Conservation (phyloP, 176 grass and related monocot genomes). For the Lolium perenne region DNA sequence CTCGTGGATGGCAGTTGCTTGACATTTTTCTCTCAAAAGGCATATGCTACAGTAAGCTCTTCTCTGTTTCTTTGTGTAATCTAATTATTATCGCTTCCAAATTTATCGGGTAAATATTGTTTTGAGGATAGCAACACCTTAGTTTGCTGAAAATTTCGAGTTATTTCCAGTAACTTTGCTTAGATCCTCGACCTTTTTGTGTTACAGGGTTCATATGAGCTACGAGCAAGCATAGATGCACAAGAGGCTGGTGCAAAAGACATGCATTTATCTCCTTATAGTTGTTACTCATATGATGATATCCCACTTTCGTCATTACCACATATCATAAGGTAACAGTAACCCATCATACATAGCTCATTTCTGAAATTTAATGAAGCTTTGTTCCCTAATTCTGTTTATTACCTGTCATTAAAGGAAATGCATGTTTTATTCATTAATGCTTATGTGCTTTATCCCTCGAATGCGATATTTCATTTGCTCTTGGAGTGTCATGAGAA, state of each 20-base stretch:
- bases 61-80: slow-evolving; percentile 36
- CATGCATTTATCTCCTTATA: slow-evolving; percentile 59
- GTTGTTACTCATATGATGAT: slow-evolving; percentile 66
- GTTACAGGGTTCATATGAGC: slow-evolving; percentile 65
- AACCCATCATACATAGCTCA: slow-evolving; percentile 15
- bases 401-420: slow-evolving; percentile 27
- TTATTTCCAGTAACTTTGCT: slow-evolving; percentile 27
- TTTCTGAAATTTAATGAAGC: slow-evolving; percentile 35
- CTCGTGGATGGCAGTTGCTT: slow-evolving; percentile 60
- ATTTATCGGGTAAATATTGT: slow-evolving; percentile 23
- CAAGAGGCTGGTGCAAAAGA: slow-evolving; percentile 71
- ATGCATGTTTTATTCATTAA: slow-evolving; percentile 16
- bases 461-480: slow-evolving; percentile 30
- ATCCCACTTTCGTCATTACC: slow-evolving; percentile 65
- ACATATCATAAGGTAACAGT: slow-evolving; percentile 63
- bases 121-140: background rate
- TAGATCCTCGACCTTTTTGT: slow-evolving; percentile 37
- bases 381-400: slow-evolving; percentile 31
- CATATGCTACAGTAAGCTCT: slow-evolving; percentile 59
- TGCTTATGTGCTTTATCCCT: slow-evolving; percentile 18
- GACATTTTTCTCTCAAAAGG: slow-evolving; percentile 62
- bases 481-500: slow-evolving; percentile 10
- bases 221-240: slow-evolving; percentile 71
- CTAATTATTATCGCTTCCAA: slow-evolving; percentile 17
- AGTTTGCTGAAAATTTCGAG: background rate